Evolutionary conservation across 2,329 filamentous ascomycete genomes (phyloP), one percentile per base, ranked within the genome.

Genomic region (Colletotrichum caudatum): DNA sequence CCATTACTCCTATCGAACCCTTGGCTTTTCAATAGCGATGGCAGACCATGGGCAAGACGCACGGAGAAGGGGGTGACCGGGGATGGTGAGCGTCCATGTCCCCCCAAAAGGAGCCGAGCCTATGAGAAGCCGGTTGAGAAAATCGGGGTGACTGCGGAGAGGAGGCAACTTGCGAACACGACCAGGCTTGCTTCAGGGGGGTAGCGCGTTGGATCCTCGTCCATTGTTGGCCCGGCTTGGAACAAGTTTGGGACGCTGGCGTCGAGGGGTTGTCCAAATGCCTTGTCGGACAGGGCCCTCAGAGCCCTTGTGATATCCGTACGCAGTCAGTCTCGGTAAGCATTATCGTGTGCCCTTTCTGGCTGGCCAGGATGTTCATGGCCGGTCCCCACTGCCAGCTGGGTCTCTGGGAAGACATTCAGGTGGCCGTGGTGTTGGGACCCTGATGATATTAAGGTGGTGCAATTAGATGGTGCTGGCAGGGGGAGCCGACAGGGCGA

Each of bases 361-460:
- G 37, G 59, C 53, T 63, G 53, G 46, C 69, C 54, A 46, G 69
- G 64, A 59, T 59, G 69, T 46, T 59, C 39, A 59, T 53, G 59
- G 64, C 37, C 26, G 23, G 53, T 62, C 69, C 14, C 64, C 69
- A 71, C 69, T 33, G 23, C 50, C 58, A 64, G 57, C 64, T 71
- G 69, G 69, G 33, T 68, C 59, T 39, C 69, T 69, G 58, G 64
- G 69, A 71, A 53, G 64, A 69, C 53, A 71, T 71, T 71, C 69
- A 71, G 69, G 69, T 71, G 64, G 69, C 69, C 65, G 69, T 64
- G 64, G 69, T 71, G 63, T 56, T 59, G 59, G 69, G 69, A 69
- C 69, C 69, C 69, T 71, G 69, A 71, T 71, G 69, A 71, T 71
- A 54, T 71, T 46, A 69, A 59, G 64, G 44, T 58, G 69, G 64